Percentiles rank a stretch among this genome's conserved stretches.
Evolutionary conservation across 805 yeast species (phyloP).

Genomic region (Tetrapisispora phaffii): DNA sequence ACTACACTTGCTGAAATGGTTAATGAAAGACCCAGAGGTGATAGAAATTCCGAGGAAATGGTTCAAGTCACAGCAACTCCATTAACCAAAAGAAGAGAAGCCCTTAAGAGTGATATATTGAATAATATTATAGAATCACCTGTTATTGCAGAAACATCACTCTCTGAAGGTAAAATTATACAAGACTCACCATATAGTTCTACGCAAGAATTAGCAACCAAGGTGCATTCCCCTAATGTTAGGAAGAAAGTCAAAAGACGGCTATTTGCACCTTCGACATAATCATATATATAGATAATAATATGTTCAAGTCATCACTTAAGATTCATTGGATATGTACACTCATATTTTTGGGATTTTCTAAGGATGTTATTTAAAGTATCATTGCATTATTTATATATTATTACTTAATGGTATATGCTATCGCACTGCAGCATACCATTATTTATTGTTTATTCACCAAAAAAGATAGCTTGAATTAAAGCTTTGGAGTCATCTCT

Average conservation of each 20-base stretch:
- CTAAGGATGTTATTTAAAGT: no score
- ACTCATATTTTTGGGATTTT: no score
- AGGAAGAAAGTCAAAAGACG: constrained; percentile 28
- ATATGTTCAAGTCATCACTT: background rate
- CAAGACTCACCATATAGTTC: background rate
- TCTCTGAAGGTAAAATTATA: background rate
- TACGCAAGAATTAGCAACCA: background rate
- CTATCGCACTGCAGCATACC: no score
- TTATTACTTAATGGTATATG: no score
- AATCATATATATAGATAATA: background rate
- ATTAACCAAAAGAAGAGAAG: constrained; percentile 11
- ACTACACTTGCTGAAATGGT: background rate
- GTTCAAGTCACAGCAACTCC: constrained; percentile 29
- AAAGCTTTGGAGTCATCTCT: constrained; percentile 42
- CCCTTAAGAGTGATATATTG: constrained; percentile 10
- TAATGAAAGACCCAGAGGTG: background rate
- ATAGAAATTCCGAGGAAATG: background rate
- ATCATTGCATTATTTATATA: no score
- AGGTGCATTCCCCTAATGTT: background rate
- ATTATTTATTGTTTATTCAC: no score
- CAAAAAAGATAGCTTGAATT: constrained; percentile 62
- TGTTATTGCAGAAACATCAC: background rate
- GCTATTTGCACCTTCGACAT: constrained; percentile 28
- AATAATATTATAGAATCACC: constrained; percentile 25
- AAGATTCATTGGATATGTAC: no score